Percentiles rank a stretch among this genome's conserved stretches.
phyloP scores from a whole-genome alignment of 2,329 filamentous ascomycete species.

The Aspergillus melleus region DNA sequence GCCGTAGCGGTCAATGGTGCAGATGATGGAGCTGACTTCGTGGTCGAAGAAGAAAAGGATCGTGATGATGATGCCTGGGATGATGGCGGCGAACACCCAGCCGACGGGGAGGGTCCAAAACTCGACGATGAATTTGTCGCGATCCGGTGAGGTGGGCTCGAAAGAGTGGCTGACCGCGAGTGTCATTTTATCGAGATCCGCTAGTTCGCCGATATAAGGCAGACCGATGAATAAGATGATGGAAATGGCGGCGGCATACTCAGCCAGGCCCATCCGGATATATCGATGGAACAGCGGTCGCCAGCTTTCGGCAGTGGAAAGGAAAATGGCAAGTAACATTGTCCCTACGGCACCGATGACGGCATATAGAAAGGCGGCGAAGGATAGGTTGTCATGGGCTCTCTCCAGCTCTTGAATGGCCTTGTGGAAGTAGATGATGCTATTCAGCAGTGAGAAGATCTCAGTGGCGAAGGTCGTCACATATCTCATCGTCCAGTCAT shows the following conservation, averaged over 20 bases:
- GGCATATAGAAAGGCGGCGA: slow-evolving; percentile 65
- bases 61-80: slow-evolving; percentile 64
- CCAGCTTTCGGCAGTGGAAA: slow-evolving; percentile 64
- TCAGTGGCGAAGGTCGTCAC: slow-evolving; percentile 67
- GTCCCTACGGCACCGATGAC: slow-evolving; percentile 65
- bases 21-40: slow-evolving; percentile 69
- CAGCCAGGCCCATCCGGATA: slow-evolving; percentile 60
- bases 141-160: slow-evolving; percentile 56
- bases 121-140: slow-evolving; percentile 58
- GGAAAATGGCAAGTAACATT: slow-evolving; percentile 61
- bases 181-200: slow-evolving; percentile 57
- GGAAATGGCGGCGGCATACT: slow-evolving; percentile 66
- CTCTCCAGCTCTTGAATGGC: slow-evolving; percentile 64
- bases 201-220: slow-evolving; percentile 62
- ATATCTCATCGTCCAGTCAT: slow-evolving; percentile 71
- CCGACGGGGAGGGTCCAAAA: slow-evolving; percentile 62
- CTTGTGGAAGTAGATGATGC: slow-evolving; percentile 69
- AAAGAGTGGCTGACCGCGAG: slow-evolving; percentile 59
- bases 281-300: slow-evolving; percentile 62
- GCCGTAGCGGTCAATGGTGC: slow-evolving; percentile 62
- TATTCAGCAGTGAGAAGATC: slow-evolving; percentile 67
- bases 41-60: slow-evolving; percentile 69
- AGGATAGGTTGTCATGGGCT: slow-evolving; percentile 56
- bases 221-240: slow-evolving; percentile 66
- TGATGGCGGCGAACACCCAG: slow-evolving; percentile 63